These are phyloP conservation scores for Clonostachys rosea DNA, from an alignment of 2,329 filamentous ascomycete species.

Conservation along the genomic window DNA sequence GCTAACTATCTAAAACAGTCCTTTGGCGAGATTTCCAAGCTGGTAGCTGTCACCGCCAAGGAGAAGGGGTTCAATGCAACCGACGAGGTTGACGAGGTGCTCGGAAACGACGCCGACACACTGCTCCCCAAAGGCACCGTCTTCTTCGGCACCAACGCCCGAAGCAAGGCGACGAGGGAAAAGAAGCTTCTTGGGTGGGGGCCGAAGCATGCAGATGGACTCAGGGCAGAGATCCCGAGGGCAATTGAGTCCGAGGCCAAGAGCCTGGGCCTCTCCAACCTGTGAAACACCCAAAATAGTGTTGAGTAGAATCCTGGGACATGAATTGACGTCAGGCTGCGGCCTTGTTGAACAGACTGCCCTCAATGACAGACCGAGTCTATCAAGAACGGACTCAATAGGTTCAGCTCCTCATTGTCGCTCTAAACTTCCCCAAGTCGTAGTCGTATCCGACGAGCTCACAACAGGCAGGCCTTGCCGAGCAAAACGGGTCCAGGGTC, in stretches of 20 bases:
- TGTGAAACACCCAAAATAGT: not conserved
- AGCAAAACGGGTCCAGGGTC: too few relatives aligned
- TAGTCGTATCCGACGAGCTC: too few relatives aligned
- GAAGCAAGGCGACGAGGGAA: constrained; percentile 43
- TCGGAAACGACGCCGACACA: constrained; percentile 34
- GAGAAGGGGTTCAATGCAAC: constrained; percentile 14
- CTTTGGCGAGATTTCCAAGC: constrained; percentile 21
- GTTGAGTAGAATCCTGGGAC: not conserved
- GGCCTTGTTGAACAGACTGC: not conserved
- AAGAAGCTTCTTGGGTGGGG: constrained; percentile 50
- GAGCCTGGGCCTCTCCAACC: not conserved
- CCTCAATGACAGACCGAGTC: not conserved
- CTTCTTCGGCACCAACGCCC: constrained; percentile 53
- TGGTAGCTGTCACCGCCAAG: constrained; percentile 14
- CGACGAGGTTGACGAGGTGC: constrained; percentile 17
- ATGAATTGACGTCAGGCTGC: not conserved
- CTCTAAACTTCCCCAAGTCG: too few relatives aligned
- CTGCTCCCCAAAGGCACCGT: constrained; percentile 36
- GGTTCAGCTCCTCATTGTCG: too few relatives aligned
- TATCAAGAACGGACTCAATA: not conserved
- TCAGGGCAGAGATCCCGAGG: constrained; percentile 34
- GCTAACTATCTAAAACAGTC: constrained; percentile 6
- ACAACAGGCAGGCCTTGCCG: too few relatives aligned
- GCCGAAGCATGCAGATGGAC: constrained; percentile 38
- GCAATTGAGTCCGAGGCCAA: constrained; percentile 14